A percentile compares a stretch with the other conserved stretches of the same genome.
Conservation (phyloP, 805 yeast species). For the Pichia sporocuriosa region DNA sequence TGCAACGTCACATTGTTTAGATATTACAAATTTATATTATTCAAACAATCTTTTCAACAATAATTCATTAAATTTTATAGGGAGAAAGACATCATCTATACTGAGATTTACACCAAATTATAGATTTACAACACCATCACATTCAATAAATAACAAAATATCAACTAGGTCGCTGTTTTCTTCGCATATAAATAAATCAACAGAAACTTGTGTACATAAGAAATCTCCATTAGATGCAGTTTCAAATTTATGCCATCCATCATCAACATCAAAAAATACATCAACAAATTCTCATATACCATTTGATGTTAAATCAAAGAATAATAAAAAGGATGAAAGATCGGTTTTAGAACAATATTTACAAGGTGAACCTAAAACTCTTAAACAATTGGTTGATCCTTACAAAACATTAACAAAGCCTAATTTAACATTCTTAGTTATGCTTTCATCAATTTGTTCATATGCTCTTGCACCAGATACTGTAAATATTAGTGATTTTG, state of each 20-base stretch:
- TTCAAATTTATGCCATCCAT: constrained; percentile 36
- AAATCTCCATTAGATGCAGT: constrained; percentile 8
- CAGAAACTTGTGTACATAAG: background rate
- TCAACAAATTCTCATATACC: constrained; percentile 34
- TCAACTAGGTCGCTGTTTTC: constrained; percentile 5
- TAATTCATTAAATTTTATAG: constrained; percentile 7
- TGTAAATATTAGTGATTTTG: constrained; percentile 62
- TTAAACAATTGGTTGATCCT: constrained; percentile 43
- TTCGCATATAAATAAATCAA: background rate
- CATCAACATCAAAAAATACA: background rate
- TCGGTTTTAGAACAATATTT: constrained; percentile 22
- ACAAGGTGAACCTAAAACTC: constrained; percentile 22
- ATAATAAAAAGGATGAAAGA: constrained; percentile 10
- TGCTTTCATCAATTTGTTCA: constrained; percentile 86
- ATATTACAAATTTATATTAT: constrained; percentile 10
- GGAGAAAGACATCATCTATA: background rate
- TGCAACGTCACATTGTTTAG: too few relatives aligned
- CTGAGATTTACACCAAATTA: constrained; percentile 23
- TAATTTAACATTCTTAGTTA: constrained; percentile 76
- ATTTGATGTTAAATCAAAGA: constrained; percentile 47
- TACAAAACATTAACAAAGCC: constrained; percentile 88
- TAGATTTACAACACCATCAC: constrained; percentile 13
- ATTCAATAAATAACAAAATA: background rate
- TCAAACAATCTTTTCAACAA: constrained; percentile 16
- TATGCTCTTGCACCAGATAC: constrained; percentile 87